Conservation (phyloP, 495 filamentous ascomycete species). For the Tuber calosporum region DNA sequence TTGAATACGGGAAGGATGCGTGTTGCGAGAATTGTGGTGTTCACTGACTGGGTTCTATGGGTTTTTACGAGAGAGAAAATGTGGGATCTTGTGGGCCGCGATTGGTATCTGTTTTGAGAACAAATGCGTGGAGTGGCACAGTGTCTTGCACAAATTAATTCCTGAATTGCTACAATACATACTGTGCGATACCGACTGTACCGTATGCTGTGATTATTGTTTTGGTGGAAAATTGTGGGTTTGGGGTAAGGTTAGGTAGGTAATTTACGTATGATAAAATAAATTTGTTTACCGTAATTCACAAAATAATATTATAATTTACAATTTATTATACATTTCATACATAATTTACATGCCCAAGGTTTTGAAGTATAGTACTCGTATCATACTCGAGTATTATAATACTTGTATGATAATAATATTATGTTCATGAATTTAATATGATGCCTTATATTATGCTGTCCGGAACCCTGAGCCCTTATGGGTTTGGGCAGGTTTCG, state of each 20-base stretch:
- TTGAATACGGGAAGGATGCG: neutral
- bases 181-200: neutral
- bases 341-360: no score
- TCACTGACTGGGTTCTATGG: neutral
- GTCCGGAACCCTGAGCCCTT: neutral
- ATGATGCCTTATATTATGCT: no score
- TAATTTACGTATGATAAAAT: no score
- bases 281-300: no score
- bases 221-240: neutral
- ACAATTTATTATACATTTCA: no score
- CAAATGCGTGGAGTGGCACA: neutral
- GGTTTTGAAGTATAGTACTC: no score
- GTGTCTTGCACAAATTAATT: neutral
- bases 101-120: neutral
- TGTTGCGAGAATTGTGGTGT: neutral
- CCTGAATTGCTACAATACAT: neutral
- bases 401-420: no score
- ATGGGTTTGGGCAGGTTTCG: neutral
- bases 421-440: no score
- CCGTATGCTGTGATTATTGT: neutral
- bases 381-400: no score
- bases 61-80: neutral
- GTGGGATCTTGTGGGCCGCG: neutral
- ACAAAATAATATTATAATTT: no score
- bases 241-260: no score